Evolutionary conservation across 2,329 filamentous ascomycete species (phyloP).

Genomic region (Xylaria sp.): DNA sequence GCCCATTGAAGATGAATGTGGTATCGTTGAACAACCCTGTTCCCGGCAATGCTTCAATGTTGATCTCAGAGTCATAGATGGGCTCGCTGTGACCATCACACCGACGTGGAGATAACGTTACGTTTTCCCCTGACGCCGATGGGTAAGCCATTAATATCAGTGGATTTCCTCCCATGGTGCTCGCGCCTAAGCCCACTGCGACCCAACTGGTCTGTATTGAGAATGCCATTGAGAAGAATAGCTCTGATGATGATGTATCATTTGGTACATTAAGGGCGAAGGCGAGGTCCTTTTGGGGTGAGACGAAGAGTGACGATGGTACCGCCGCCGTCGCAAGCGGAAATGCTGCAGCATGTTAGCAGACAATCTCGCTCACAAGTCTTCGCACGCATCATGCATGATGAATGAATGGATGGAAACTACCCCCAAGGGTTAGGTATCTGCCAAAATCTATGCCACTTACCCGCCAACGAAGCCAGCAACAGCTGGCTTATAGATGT

Average conservation of each 20-base stretch:
- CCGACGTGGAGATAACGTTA: conserved; percentile 67
- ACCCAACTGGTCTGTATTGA: conserved; percentile 60
- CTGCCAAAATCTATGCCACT: background rate
- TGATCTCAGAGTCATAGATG: conserved; percentile 55
- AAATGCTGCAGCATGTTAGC: conserved; percentile 10
- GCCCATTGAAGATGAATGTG: conserved; percentile 60
- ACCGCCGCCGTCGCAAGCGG: conserved; percentile 32
- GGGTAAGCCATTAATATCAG: conserved; percentile 67
- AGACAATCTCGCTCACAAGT: background rate
- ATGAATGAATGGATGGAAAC: background rate
- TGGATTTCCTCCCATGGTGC: conserved; percentile 60
- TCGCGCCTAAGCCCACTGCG: conserved; percentile 64
- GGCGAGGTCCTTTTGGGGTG: conserved; percentile 55
- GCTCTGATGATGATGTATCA: conserved; percentile 57
- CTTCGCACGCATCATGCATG: background rate
- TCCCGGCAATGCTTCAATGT: conserved; percentile 57
- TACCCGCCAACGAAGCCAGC: conserved; percentile 38
- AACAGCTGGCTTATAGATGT: conserved; percentile 37
- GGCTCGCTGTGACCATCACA: conserved; percentile 64
- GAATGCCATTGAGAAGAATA: conserved; percentile 66
- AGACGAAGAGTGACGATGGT: conserved; percentile 46
- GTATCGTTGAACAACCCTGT: conserved; percentile 59
- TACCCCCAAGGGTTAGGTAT: background rate
- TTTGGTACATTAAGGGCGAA: conserved; percentile 81
- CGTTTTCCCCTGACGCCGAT: conserved; percentile 57